phyloP scores from a whole-genome alignment of 164 flowering plant genomes.

The Euptelea pleiosperma region DNA sequence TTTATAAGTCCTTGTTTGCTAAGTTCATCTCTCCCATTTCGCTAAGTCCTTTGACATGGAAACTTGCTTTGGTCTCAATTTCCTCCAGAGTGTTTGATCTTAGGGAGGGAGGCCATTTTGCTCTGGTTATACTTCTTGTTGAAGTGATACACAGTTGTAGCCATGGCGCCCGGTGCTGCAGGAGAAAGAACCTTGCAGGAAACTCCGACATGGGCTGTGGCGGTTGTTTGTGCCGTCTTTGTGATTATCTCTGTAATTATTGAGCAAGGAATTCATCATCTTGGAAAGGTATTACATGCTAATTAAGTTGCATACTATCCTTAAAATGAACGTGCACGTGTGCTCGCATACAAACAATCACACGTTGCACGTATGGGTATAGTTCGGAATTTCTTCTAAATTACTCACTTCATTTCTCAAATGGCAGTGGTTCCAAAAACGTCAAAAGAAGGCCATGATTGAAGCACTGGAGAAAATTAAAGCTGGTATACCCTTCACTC shows the following conservation, averaged over 20 bases:
- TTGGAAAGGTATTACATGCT: slow-evolving; percentile 41
- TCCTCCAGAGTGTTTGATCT: not conserved
- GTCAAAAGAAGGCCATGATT: slow-evolving; percentile 57
- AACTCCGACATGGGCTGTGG: slow-evolving; percentile 80
- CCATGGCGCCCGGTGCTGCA: slow-evolving; percentile 28
- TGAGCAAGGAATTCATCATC: slow-evolving; percentile 52
- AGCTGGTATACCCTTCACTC: slow-evolving; percentile 30
- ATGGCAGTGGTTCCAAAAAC: slow-evolving; percentile 52
- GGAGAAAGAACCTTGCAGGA: slow-evolving; percentile 38
- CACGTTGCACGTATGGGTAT: too few relatives aligned
- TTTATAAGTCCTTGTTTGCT: too few relatives aligned
- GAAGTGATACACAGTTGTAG: not conserved
- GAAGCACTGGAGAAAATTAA: slow-evolving; percentile 73
- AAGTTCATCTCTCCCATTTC: slow-evolving; percentile 1
- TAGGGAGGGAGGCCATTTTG: not conserved
- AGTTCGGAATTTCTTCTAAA: too few relatives aligned
- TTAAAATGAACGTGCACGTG: too few relatives aligned
- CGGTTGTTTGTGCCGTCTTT: slow-evolving; percentile 52
- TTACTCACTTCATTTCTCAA: not conserved
- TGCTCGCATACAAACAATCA: too few relatives aligned
- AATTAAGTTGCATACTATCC: too few relatives aligned
- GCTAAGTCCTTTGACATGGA: not conserved
- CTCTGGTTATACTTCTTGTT: not conserved
- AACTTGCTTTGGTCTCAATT: not conserved
- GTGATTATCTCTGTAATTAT: slow-evolving; percentile 49